A percentile compares a stretch with the other conserved stretches of the same genome.
phyloP scores from a whole-genome alignment of 768 basidiomycete species.

The Mycena galopus region DNA sequence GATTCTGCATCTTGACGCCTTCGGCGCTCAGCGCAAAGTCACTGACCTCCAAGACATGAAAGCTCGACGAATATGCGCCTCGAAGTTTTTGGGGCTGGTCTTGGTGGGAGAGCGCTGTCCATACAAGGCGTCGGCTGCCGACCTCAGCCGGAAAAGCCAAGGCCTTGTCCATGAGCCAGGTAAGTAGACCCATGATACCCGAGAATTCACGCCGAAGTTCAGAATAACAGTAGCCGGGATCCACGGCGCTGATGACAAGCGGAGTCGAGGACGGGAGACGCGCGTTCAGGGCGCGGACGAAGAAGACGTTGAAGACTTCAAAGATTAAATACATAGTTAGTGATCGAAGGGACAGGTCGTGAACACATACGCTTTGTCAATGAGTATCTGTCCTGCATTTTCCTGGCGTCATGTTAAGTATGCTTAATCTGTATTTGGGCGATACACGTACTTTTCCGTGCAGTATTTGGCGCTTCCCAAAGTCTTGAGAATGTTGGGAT shows the following conservation, averaged over 20 bases:
- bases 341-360: too few species aligned
- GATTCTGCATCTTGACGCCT: constrained; percentile 32
- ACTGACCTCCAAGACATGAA: constrained; percentile 34
- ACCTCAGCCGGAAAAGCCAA: constrained; percentile 38
- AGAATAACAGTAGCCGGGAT: constrained; percentile 40
- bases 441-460: not conserved
- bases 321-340: too few species aligned
- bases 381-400: constrained; percentile 1
- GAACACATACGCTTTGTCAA: constrained; percentile 28
- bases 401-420: not conserved
- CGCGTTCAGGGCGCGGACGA: constrained; percentile 30
- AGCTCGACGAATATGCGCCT: constrained; percentile 32
- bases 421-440: not conserved
- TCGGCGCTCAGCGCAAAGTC: constrained; percentile 38
- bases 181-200: not conserved
- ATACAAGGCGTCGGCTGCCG: constrained; percentile 41
- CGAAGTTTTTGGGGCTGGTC: constrained; percentile 24
- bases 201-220: constrained; percentile 29
- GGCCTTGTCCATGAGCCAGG: constrained; percentile 1
- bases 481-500: constrained; percentile 32
- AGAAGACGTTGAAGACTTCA: constrained; percentile 40
- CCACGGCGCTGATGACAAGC: constrained; percentile 30
- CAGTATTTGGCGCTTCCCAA: constrained; percentile 37
- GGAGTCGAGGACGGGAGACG: constrained; percentile 27
- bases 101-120: constrained; percentile 27